A percentile compares a stretch with the other conserved stretches of the same genome.
Conservation (phyloP, 495 filamentous ascomycete species). For the Chaetomium fimeti region DNA sequence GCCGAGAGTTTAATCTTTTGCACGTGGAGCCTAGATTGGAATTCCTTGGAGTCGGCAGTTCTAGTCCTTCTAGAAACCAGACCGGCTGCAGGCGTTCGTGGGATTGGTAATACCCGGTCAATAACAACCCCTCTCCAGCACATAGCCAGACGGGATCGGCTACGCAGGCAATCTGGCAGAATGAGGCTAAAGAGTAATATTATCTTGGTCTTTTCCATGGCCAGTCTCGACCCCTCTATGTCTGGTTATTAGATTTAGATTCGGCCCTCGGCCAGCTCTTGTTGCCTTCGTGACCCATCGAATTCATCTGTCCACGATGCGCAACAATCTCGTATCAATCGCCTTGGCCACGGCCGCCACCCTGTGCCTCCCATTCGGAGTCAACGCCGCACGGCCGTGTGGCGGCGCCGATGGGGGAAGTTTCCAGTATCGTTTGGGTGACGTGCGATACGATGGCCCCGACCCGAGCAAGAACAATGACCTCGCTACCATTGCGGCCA, state of each 20-base stretch:
- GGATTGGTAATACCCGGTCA: slow-evolving; percentile 6
- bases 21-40: slow-evolving; percentile 1
- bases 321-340: background rate
- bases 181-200: slow-evolving; percentile 1
- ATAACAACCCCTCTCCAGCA: background rate
- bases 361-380: background rate
- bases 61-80: slow-evolving; percentile 5
- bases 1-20: background rate
- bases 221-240: too few relatives aligned
- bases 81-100: background rate
- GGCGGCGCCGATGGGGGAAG: background rate
- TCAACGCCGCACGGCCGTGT: background rate
- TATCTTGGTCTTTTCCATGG: background rate
- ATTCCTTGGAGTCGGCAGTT: slow-evolving; percentile 4
- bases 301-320: background rate
- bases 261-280: background rate
- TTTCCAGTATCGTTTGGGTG: slow-evolving; percentile 37
- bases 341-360: background rate
- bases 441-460: slow-evolving; percentile 39
- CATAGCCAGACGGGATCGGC: slow-evolving; percentile 1
- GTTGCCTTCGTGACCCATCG: background rate
- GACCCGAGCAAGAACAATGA: slow-evolving; percentile 33
- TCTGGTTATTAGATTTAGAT: background rate
- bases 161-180: slow-evolving; percentile 10
- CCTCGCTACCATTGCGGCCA: slow-evolving; percentile 39